Base-by-base conservation (phyloP, 495 filamentous ascomycete genomes). In the Lophiostoma macrostomum region DNA sequence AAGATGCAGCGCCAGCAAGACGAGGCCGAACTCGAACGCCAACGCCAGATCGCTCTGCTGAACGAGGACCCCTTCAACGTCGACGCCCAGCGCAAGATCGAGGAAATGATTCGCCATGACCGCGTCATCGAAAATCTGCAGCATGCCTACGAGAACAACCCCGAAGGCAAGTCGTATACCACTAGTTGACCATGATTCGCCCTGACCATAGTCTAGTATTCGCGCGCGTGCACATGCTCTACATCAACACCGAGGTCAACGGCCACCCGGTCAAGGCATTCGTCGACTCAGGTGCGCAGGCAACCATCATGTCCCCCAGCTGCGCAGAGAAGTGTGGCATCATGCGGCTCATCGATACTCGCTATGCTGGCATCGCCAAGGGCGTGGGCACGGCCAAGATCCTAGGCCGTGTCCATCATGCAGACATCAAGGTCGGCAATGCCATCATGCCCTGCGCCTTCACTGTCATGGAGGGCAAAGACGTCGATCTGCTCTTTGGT, bases 391-490 rank as follows among this genome's bases (percentile, higher is more conserved):
- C 90, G 1, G 94, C 93, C 28, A 85, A 82, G 39, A 95, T 99
- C 55, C 82, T 99, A 14, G 93, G 93, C 30, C 89, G 91, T 22
- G 93, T 99, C 0, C 93, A 97, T 65, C 87, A 85, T 14, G 91
- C 94, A 12, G 87, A 87, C 68, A 91, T 97, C 66, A 88, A 87
- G 71, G 95, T 99, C 58, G 94, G 93, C 14, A 79, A 78, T 29
- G 80, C 91, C 63, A 90, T 88, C 64, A 78, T 99, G 42, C 82
- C 91, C 0, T 96, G 90, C 74, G 87, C 86, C 40, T 99, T 99
- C 70, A 97, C 94, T n/a, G 93, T 99, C 58, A 96, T 99, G 93
- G 93, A 99, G 71, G 93, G 93, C 29, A 99, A 97, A 70, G 83
- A 87, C 51, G 93, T 97, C n/a, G 93, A 97, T 62, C 75, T 99